These are phyloP conservation scores for Capsicum chinense DNA, from an alignment of 257 asterid species.

Conservation along the genomic window DNA sequence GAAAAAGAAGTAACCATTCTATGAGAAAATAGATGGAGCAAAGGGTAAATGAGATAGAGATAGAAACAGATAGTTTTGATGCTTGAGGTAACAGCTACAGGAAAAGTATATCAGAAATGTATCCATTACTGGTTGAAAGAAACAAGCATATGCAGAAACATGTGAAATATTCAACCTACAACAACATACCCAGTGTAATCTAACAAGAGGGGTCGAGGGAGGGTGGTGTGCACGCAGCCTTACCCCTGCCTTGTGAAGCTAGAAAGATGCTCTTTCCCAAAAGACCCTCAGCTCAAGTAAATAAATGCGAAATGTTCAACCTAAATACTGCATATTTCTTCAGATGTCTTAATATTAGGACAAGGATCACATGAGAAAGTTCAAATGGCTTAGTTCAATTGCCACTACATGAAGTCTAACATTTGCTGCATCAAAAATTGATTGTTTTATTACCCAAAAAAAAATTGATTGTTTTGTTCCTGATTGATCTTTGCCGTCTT, in stretches of 20 bases:
- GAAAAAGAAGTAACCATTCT: not conserved
- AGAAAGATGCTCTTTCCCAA: too few species aligned
- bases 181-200: too few species aligned
- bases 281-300: too few species aligned
- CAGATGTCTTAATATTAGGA: not conserved
- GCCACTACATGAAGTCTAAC: not conserved
- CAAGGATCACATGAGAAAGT: not conserved
- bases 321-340: not conserved
- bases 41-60: not conserved
- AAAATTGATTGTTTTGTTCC: not conserved
- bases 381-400: not conserved
- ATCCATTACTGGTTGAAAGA: not conserved
- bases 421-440: not conserved
- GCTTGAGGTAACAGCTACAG: not conserved
- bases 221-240: too few species aligned
- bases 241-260: too few species aligned
- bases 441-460: not conserved
- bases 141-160: not conserved
- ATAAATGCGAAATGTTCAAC: not conserved
- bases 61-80: not conserved
- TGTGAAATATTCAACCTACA: not conserved
- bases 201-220: too few species aligned
- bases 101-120: not conserved
- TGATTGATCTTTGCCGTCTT: not conserved
- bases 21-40: slow-evolving; percentile 14